A percentile compares a stretch with the other conserved stretches of the same genome.
phyloP scores from a whole-genome alignment of 2,329 filamentous ascomycete species.

The Pseudonectria buxi region DNA sequence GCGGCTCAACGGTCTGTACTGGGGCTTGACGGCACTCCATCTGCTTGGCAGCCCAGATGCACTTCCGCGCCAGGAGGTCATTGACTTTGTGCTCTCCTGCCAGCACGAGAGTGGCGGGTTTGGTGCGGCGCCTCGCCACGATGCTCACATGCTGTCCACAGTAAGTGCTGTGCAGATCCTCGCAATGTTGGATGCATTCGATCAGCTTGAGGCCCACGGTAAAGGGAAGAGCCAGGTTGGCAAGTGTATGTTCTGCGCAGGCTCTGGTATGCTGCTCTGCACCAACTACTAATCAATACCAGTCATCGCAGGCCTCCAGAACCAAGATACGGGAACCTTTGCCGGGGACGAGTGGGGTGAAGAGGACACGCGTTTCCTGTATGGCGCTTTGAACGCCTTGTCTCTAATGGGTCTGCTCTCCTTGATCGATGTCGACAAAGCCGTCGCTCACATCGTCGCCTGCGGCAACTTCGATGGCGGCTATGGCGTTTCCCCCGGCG shows the following conservation, averaged over 20 bases:
- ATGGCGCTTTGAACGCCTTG: constrained; percentile 80
- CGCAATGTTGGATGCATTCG: constrained; percentile 75
- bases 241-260: constrained; percentile 56
- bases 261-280: constrained; percentile 6
- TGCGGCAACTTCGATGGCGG: constrained; percentile 94
- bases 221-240: constrained; percentile 63
- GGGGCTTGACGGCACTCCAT: constrained; percentile 86
- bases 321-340: constrained; percentile 76
- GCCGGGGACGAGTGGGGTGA: constrained; percentile 95
- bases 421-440: constrained; percentile 71
- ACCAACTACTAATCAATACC: constrained; percentile 16
- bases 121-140: constrained; percentile 86
- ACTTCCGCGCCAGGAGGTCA: constrained; percentile 70
- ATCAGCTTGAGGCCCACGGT: constrained; percentile 67
- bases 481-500: constrained; percentile 82
- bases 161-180: constrained; percentile 93
- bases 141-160: constrained; percentile 93
- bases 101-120: constrained; percentile 86
- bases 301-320: constrained; percentile 79
- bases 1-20: constrained; percentile 91
- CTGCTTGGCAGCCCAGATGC: constrained; percentile 75
- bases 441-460: constrained; percentile 68
- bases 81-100: constrained; percentile 94
- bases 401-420: constrained; percentile 72
- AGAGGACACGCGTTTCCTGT: constrained; percentile 89